Conservation (phyloP, 768 basidiomycete species). For the Tephrocybe sp. region DNA sequence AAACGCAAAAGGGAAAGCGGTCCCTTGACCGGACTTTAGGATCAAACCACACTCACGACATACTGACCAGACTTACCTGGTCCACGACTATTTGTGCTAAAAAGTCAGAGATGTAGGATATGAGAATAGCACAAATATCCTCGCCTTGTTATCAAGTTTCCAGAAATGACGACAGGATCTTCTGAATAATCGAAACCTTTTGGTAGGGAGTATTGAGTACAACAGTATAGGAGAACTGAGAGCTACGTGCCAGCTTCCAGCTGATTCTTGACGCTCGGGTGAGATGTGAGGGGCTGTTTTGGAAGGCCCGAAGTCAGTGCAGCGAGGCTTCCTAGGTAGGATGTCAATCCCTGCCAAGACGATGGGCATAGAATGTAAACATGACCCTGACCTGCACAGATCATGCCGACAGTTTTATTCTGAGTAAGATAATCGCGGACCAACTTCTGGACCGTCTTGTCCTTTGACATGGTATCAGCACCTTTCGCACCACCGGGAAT, state of each 20-base stretch:
- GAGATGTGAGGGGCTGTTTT: slow-evolving; percentile 71
- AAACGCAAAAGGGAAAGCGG: slow-evolving; percentile 75
- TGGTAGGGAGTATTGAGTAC: not conserved
- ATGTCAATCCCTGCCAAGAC: not conserved
- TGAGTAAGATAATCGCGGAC: slow-evolving; percentile 54
- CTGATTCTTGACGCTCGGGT: slow-evolving; percentile 64
- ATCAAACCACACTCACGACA: not conserved
- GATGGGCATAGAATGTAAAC: not conserved
- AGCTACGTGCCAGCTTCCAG: slow-evolving; percentile 51
- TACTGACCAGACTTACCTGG: slow-evolving; percentile 47
- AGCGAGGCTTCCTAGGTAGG: slow-evolving; percentile 58
- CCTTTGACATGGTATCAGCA: slow-evolving; percentile 68
- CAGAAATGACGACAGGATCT: slow-evolving; percentile 70
- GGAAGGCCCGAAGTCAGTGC: slow-evolving; percentile 64
- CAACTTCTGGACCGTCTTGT: slow-evolving; percentile 57
- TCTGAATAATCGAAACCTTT: slow-evolving; percentile 76
- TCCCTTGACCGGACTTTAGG: slow-evolving; percentile 50
- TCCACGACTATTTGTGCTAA: slow-evolving; percentile 51
- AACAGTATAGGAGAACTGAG: not conserved
- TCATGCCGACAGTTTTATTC: slow-evolving; percentile 74
- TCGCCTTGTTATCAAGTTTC: slow-evolving; percentile 77
- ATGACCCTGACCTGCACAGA: slow-evolving; percentile 68
- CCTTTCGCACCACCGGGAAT: slow-evolving; percentile 82
- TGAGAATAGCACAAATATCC: not conserved
- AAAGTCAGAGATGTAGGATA: not conserved